Evolutionary conservation across 1,284 basidiomycete species (phyloP).

Genomic region (Melampsora americana): DNA sequence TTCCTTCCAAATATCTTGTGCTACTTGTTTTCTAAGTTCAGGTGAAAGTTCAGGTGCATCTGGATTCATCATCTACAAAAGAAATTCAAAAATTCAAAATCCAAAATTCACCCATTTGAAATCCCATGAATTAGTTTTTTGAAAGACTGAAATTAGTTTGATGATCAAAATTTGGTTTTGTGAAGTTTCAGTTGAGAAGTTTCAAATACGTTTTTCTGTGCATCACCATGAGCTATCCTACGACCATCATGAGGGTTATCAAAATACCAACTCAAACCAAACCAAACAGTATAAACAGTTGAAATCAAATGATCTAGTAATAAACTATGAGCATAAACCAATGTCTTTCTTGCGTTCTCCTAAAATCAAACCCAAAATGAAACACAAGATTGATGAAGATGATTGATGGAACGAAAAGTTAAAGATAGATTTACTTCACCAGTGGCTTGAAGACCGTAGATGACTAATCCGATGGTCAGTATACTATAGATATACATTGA

Average conservation of each 20-base stretch:
- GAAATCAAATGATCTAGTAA: slow-evolving; percentile 86
- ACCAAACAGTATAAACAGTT: slow-evolving; percentile 86
- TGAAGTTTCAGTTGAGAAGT: too few relatives aligned
- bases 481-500: slow-evolving; percentile 80
- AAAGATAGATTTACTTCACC: slow-evolving; percentile 64
- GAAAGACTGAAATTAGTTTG: too few relatives aligned
- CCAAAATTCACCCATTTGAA: too few relatives aligned
- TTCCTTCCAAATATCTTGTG: slow-evolving; percentile 77
- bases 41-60: slow-evolving; percentile 47
- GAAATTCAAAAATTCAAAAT: background rate
- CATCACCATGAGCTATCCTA: slow-evolving; percentile 72
- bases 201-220: slow-evolving; percentile 71
- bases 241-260: slow-evolving; percentile 85
- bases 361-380: too few relatives aligned
- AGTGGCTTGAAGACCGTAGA: slow-evolving; percentile 82
- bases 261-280: slow-evolving; percentile 83
- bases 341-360: slow-evolving; percentile 78
- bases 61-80: slow-evolving; percentile 48
- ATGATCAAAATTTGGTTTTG: too few relatives aligned
- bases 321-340: slow-evolving; percentile 89
- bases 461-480: slow-evolving; percentile 71
- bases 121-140: too few relatives aligned
- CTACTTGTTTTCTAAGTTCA: slow-evolving; percentile 66
- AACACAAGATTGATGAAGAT: too few relatives aligned
- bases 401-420: slow-evolving; percentile 24